These are phyloP conservation scores for Neonectria sp. DNA, from an alignment of 2,329 filamentous ascomycete genomes.

Conservation along the genomic window DNA sequence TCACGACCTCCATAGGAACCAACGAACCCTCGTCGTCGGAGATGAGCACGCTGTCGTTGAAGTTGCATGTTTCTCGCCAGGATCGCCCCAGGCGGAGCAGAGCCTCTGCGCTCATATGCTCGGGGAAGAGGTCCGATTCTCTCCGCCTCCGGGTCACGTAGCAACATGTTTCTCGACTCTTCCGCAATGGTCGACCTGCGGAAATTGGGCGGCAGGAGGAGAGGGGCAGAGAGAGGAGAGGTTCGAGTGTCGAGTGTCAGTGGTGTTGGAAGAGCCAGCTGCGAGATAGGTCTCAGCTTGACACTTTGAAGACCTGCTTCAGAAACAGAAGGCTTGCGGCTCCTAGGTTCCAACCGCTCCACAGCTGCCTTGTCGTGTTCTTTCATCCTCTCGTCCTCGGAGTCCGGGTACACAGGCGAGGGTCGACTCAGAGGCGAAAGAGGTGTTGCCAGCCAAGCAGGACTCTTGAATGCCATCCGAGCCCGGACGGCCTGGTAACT, in stretches of 20 bases:
- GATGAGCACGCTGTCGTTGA: conserved; percentile 41
- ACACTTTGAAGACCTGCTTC: conserved; percentile 30
- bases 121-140: conserved; percentile 1
- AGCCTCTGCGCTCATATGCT: conserved; percentile 38
- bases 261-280: conserved; percentile 30
- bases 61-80: conserved; percentile 43
- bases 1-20: conserved; percentile 33
- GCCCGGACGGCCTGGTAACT: conserved; percentile 27
- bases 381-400: conserved; percentile 34
- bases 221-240: conserved; percentile 43
- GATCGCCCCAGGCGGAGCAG: conserved; percentile 33
- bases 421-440: conserved; percentile 40
- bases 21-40: conserved; percentile 39
- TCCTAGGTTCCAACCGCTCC: conserved; percentile 32
- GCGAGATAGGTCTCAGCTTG: conserved; percentile 35
- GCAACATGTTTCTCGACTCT: conserved; percentile 38
- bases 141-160: conserved; percentile 26
- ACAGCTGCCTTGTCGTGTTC: conserved; percentile 36
- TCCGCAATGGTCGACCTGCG: conserved; percentile 37
- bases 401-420: conserved; percentile 37
- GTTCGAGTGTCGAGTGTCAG: conserved; percentile 26
- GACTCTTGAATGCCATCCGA: conserved; percentile 39
- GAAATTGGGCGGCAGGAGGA: conserved; percentile 24
- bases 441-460: conserved; percentile 40
- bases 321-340: conserved; percentile 21